Evolutionary conservation across 2,329 filamentous ascomycete genomes (phyloP).

Genomic region (Fusarium staphyleae): DNA sequence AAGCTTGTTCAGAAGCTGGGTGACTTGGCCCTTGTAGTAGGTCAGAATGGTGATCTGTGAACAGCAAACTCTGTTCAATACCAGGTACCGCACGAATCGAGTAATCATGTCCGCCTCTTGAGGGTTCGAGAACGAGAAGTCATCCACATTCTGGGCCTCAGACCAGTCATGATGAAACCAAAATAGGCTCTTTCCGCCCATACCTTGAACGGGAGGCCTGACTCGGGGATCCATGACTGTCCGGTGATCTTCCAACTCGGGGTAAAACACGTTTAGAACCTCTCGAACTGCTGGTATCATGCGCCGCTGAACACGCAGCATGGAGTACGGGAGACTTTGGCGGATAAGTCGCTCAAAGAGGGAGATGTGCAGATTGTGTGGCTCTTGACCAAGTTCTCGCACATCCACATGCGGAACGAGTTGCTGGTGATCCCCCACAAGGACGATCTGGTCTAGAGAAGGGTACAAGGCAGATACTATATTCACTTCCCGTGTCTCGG

Average conservation of each 20-base stretch:
- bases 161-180: slow-evolving; percentile 62
- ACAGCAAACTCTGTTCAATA: slow-evolving; percentile 67
- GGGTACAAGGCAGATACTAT: slow-evolving; percentile 60
- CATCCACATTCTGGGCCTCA: slow-evolving; percentile 65
- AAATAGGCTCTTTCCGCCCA: slow-evolving; percentile 49
- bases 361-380: slow-evolving; percentile 74
- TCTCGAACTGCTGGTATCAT: slow-evolving; percentile 57
- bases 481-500: slow-evolving; percentile 74
- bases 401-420: slow-evolving; percentile 74
- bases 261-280: slow-evolving; percentile 58
- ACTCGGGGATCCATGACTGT: slow-evolving; percentile 45
- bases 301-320: slow-evolving; percentile 71
- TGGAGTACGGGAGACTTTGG: slow-evolving; percentile 67
- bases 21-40: slow-evolving; percentile 87
- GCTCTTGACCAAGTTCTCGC: slow-evolving; percentile 62
- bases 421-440: slow-evolving; percentile 82
- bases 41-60: slow-evolving; percentile 79
- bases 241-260: slow-evolving; percentile 53
- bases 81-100: slow-evolving; percentile 74
- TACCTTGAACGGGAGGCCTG: slow-evolving; percentile 54
- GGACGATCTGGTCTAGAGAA: slow-evolving; percentile 60
- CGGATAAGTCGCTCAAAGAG: slow-evolving; percentile 82
- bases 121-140: slow-evolving; percentile 72
- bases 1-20: slow-evolving; percentile 63
- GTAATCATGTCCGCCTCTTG: slow-evolving; percentile 80